These are phyloP conservation scores for Phytopythium chamaehyphon DNA, from an alignment of 352 stramenopile species.

Conservation along the genomic window DNA sequence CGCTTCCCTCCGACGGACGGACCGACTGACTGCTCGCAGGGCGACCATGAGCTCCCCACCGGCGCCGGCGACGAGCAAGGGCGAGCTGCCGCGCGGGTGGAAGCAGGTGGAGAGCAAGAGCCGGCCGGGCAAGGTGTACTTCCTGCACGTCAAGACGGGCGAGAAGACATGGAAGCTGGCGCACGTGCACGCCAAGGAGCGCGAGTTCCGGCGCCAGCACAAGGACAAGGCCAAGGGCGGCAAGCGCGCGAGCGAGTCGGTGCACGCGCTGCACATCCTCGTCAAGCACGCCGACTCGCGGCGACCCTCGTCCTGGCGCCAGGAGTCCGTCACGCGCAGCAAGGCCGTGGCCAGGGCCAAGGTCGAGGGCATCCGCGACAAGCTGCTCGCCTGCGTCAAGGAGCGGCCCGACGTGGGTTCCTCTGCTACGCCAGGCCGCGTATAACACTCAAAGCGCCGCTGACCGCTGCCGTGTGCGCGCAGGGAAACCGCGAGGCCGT, in stretches of 20 bases:
- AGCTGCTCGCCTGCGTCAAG: slow-evolving; percentile 67
- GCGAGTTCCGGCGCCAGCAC: slow-evolving; percentile 64
- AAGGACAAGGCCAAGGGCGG: slow-evolving; percentile 17
- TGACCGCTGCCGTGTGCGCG: background rate
- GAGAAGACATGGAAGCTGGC: slow-evolving; percentile 88
- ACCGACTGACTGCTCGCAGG: no score
- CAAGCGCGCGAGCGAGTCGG: slow-evolving; percentile 27
- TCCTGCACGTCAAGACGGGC: slow-evolving; percentile 75
- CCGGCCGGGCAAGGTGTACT: slow-evolving; percentile 80
- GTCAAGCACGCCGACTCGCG: slow-evolving; percentile 85
- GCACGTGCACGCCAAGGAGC: slow-evolving; percentile 80
- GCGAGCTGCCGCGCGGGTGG: slow-evolving; percentile 80
- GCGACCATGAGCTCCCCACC: no score
- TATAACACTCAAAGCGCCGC: no score
- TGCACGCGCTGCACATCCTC: slow-evolving; percentile 84
- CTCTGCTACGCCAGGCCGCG: no score
- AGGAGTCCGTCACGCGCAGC: slow-evolving; percentile 84
- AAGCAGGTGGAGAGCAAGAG: slow-evolving; percentile 88
- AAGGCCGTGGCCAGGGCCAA: slow-evolving; percentile 83
- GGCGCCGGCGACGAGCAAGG: slow-evolving; percentile 19
- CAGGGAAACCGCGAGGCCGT: slow-evolving; percentile 29
- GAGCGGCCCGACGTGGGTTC: slow-evolving; percentile 53
- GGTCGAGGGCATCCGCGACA: slow-evolving; percentile 75
- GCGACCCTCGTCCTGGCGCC: slow-evolving; percentile 82
- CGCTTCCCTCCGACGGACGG: no score